Evolutionary conservation across 495 filamentous ascomycete species (phyloP).

Genomic region (Podospora pseudopauciseta): DNA sequence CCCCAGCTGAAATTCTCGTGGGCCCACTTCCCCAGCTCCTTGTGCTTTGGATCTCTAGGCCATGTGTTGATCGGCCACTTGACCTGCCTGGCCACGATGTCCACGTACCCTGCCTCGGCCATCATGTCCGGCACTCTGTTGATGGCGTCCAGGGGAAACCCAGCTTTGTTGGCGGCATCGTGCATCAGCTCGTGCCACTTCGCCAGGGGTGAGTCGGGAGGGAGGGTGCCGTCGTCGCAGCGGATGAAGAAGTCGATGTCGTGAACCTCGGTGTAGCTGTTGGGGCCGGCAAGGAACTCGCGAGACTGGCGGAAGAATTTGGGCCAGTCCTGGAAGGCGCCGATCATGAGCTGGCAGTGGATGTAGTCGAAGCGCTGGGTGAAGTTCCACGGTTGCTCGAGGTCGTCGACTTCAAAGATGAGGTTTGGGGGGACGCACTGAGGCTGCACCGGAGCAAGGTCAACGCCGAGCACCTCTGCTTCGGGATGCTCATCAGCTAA

Average conservation of each 20-base stretch:
- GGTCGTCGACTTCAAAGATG: conserved; percentile 52
- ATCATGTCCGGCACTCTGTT: conserved; percentile 17
- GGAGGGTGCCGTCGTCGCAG: conserved; percentile 16
- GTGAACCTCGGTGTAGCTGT: conserved; percentile 47
- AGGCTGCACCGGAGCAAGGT: conserved; percentile 53
- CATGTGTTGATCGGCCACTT: conserved; percentile 25
- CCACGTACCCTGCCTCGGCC: conserved; percentile 20
- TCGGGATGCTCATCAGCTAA: conserved; percentile 9
- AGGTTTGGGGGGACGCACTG: conserved; percentile 52
- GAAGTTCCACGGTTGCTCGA: conserved; percentile 51
- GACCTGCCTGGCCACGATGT: conserved; percentile 17
- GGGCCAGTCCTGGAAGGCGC: conserved; percentile 48
- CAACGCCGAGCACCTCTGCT: conserved; percentile 20
- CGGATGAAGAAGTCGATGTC: conserved; percentile 28
- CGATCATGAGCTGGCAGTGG: conserved; percentile 46
- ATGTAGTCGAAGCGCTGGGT: conserved; percentile 49
- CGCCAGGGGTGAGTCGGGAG: conserved; percentile 8
- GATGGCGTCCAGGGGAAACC: conserved; percentile 11
- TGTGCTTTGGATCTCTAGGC: conserved; percentile 20
- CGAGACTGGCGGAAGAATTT: conserved; percentile 12
- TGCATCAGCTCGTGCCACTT: conserved; percentile 16
- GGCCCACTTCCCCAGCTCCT: conserved; percentile 18
- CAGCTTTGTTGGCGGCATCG: conserved; percentile 8
- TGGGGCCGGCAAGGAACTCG: conserved; percentile 19
- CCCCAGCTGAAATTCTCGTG: conserved; percentile 16